Evolutionary conservation across 495 filamentous ascomycete species (phyloP), one percentile per base, ranked within the genome.

Genomic region (Penicillium cinerascens): DNA sequence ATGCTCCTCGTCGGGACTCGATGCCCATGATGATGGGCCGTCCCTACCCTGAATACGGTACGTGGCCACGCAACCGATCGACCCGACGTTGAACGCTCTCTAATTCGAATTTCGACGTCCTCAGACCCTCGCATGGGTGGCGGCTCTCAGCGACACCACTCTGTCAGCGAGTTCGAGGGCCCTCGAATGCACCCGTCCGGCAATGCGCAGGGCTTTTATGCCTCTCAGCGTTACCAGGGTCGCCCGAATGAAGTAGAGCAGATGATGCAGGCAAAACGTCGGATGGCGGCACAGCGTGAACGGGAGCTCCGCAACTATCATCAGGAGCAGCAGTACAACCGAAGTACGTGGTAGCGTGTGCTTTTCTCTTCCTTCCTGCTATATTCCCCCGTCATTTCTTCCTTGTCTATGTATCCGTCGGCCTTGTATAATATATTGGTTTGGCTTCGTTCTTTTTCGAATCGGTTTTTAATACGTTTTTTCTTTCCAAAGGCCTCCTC

Each of bases 281-380:
- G 92, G 78, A 91, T 96, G 86, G 93, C 93, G 54, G 93, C 93
- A 74, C 92, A 96, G 75, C 89, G 93, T 74, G 93, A 98, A 80
- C 88, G 95, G 73, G 93, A 98, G 78, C 84, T 98, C 73, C 90
- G 93, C 74, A 98, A 98, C 75, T 97, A 97, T 78, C 93, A 98
- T 75, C 93, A 97, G 78, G 93, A 98, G 80, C 93, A 98, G 81
- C 93, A 98, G 84, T 97, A 95, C 80, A 95, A 97, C 77, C 86
- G 92, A 87, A 96, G 93, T 98, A 80, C 71, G 82, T 82, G 76
- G 73, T 75, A 80, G 74, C 68, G 63, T 75, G 59, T 67, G 55
- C 60, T 56, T 63, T 66, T 65, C 55, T 56, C 46, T 54, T 43
- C 56, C 54, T 61, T 64, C 56, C 57, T 52, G 55, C 61, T 59